These are phyloP conservation scores for Trypanosoma conorhini DNA, from an alignment of 208 protist genomes.

Conservation along the genomic window DNA sequence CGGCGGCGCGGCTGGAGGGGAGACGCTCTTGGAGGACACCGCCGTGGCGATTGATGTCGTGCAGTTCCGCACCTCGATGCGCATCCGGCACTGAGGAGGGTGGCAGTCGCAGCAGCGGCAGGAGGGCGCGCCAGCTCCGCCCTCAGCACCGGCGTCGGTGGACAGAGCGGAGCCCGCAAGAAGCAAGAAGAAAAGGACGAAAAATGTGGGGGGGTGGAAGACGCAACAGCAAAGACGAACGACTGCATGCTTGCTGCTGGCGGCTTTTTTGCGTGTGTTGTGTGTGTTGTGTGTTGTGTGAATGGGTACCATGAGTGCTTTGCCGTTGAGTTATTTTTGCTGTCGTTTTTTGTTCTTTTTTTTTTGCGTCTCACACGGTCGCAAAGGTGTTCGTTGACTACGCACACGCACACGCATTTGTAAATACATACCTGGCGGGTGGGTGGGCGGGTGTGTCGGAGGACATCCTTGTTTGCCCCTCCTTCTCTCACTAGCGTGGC, in stretches of 20 bases:
- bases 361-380: too few relatives aligned
- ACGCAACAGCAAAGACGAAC: neutral
- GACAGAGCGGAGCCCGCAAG: slow-evolving; percentile 9
- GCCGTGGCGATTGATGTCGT: slow-evolving; percentile 71
- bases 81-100: slow-evolving; percentile 24
- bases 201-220: too few relatives aligned
- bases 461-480: neutral
- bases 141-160: too few relatives aligned
- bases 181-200: too few relatives aligned
- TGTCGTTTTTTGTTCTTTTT: neutral
- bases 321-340: neutral
- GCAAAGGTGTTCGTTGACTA: too few relatives aligned
- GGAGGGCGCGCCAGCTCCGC: too few relatives aligned
- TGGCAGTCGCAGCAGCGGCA: neutral
- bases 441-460: slow-evolving; percentile 7
- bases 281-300: too few relatives aligned
- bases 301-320: neutral
- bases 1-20: neutral
- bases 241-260: neutral
- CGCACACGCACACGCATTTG: too few relatives aligned
- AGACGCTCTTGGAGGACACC: neutral
- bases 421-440: too few relatives aligned
- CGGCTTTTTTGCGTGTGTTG: too few relatives aligned
- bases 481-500: neutral
- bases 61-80: slow-evolving; percentile 63